Base-by-base conservation (phyloP, 805 yeast species). In the Schwanniomyces yamadae region DNA sequence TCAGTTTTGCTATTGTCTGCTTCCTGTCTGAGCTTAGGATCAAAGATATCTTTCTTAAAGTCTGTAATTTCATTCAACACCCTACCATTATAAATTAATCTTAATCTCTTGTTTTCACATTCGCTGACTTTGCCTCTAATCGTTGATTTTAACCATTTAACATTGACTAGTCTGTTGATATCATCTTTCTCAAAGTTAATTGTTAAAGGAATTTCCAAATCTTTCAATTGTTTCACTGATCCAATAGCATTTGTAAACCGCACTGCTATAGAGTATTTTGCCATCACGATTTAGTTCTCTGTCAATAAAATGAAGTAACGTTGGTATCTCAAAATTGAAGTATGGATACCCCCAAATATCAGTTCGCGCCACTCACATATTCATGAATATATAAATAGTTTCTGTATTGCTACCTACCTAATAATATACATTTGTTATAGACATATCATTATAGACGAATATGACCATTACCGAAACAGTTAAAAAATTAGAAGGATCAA, bases 41-140 rank as follows among this genome's bases (percentile, higher is more conserved):
- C 60, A 25, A 62, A 53, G 21, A 78, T 59, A 30, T 81, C 85
- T 14, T 61, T 63, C 18, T 62, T 66, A 46, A 83, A 71, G 49
- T 79, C 72, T 1, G 82, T 75, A 17, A 67, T 58, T 33, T 78
- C 80, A 31, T 72, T 70, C 31, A 85, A 59, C 2, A 84, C 82
- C 33, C 77, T 66, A 11, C 95, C 95, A 43, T 76, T 78, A 52
- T 79, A 77, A 22, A 85, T 81, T 41, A 85, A 69, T 39, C 87
- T 69, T 23, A 85, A 64, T 48, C 90, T 59, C 29, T 73, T 65
- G 29, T 69, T 71, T 9, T 56, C 23, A 37, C 61, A 53, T 11
- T 39, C 45, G 9, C 39, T 35, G 11, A 46, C 55, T 28, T 49
- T 46, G 23, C 42, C 40, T 19, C 73, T 48, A 15, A 68, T 63